These are phyloP conservation scores for Tetrahymena borealis DNA, from an alignment of 73 alveolate genomes.

Conservation along the genomic window DNA sequence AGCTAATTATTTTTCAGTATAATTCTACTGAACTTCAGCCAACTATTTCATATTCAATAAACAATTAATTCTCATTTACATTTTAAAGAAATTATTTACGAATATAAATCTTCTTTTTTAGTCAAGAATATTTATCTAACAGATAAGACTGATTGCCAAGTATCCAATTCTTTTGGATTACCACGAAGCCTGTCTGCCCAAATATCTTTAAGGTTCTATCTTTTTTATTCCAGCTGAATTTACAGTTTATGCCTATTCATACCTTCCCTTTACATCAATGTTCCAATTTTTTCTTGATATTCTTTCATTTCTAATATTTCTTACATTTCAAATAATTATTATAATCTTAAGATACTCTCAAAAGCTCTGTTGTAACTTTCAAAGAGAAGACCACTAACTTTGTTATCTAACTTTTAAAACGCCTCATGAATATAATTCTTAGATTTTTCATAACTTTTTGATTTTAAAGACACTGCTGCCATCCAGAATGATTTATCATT, in stretches of 20 bases:
- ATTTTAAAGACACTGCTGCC: slow-evolving; percentile 82
- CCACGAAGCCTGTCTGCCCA: slow-evolving; percentile 53
- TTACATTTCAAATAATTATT: slow-evolving; percentile 86
- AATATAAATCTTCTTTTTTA: slow-evolving; percentile 26
- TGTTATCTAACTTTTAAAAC: slow-evolving; percentile 84
- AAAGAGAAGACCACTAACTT: slow-evolving; percentile 79
- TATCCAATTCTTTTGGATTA: slow-evolving; percentile 71
- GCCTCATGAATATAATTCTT: slow-evolving; percentile 77
- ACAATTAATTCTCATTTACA: not conserved
- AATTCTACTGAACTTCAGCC: slow-evolving; percentile 28
- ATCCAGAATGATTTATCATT: slow-evolving; percentile 83
- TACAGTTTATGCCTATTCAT: slow-evolving; percentile 1
- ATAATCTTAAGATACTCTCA: slow-evolving; percentile 72
- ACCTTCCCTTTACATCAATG: not conserved
- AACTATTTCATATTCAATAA: not conserved
- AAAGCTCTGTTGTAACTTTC: slow-evolving; percentile 95
- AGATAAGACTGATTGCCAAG: slow-evolving; percentile 72
- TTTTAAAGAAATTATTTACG: not conserved
- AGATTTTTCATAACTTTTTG: slow-evolving; percentile 70
- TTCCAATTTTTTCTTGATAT: slow-evolving; percentile 14
- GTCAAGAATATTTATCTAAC: slow-evolving; percentile 20
- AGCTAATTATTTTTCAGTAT: slow-evolving; percentile 16
- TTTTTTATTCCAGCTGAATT: slow-evolving; percentile 51
- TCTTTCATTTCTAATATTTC: slow-evolving; percentile 78
- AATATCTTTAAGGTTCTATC: slow-evolving; percentile 61